Evolutionary conservation across 1,284 basidiomycete genomes (phyloP), one percentile per base, ranked within the genome.

Genomic region (Cryptococcus sp.): DNA sequence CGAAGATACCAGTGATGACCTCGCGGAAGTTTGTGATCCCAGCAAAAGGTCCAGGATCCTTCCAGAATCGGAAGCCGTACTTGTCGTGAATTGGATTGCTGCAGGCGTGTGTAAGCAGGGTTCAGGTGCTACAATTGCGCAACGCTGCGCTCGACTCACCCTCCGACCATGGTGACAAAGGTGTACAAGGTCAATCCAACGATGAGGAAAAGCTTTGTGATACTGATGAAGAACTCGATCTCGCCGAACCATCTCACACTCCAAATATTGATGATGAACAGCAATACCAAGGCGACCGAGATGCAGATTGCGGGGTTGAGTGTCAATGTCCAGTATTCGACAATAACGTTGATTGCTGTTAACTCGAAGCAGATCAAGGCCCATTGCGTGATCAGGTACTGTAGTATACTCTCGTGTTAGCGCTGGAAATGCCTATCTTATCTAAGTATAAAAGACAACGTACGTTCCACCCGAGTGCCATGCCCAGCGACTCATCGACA

Each of bases 81-180:
- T 44, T 40, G 47, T 72, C 68, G 4, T 61, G 29, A 7, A 63
- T 20, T 0, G 68, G 70, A 52, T 72, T 69, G n/a, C 47, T 58
- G 39, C 15, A 13, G 39, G 26, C 19, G 8, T 19, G 16, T 17
- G 10, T 22, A 13, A 22, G 26, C 40, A 48, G 47, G 17, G 2
- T 7, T n/a, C 46, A 20, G 8, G 16, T 22, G n/a, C n/a, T 29
- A 37, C 43, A 15, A 22, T 25, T 2, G 37, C 52, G 50, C 57
- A 25, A 43, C 3, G 11, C 47, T 40, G 16, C 57, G 67, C 22
- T 61, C 8, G 61, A 58, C 57, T 54, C 52, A 58, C 34, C 72
- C 74, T 15, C 74, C 74, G 15, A 63, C 54, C 69, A 75, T 75
- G 11, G 70, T 66, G 49, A 72, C 53, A 46, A 76, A 66, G 8